These are phyloP conservation scores for Suhomyces choctaworum DNA, from an alignment of 1,139 yeast species.

Conservation along the genomic window DNA sequence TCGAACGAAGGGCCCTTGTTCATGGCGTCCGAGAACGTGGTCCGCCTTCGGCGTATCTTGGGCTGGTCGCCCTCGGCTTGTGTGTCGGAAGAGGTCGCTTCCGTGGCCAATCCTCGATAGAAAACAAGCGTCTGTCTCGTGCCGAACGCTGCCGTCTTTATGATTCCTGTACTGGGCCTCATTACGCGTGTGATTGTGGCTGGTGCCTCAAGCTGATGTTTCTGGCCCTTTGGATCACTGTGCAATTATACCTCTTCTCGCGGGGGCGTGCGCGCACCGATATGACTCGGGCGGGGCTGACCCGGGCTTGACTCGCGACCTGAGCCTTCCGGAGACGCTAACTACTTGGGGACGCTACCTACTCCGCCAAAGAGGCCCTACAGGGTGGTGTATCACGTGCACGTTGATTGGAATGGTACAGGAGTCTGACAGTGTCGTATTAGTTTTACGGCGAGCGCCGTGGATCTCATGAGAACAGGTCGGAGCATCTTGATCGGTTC, in stretches of 20 bases:
- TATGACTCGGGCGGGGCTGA: conserved; percentile 7
- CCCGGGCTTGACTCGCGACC: too few species aligned
- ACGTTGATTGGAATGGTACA: too few species aligned
- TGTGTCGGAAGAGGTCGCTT: conserved; percentile 1
- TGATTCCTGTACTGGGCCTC: conserved; percentile 4
- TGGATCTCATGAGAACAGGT: too few species aligned
- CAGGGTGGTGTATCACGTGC: too few species aligned
- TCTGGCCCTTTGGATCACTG: conserved; percentile 5
- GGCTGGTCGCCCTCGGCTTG: not conserved
- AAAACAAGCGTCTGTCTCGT: conserved; percentile 1
- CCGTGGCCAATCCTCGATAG: conserved; percentile 11
- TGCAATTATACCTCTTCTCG: conserved; percentile 4
- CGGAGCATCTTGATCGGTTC: too few species aligned
- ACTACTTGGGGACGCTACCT: too few species aligned
- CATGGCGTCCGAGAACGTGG: conserved; percentile 68
- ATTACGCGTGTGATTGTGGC: conserved; percentile 2
- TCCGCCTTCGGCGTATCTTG: conserved; percentile 46
- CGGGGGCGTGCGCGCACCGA: conserved; percentile 8
- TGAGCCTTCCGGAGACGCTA: too few species aligned
- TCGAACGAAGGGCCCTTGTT: conserved; percentile 92
- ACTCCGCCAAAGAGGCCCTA: too few species aligned
- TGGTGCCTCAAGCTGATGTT: too few species aligned
- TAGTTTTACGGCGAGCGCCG: too few species aligned
- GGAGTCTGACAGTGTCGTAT: too few species aligned
- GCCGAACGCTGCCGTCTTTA: not conserved